Evolutionary conservation across 352 stramenopile species (phyloP).

Genomic region (Pythium periplocum): DNA sequence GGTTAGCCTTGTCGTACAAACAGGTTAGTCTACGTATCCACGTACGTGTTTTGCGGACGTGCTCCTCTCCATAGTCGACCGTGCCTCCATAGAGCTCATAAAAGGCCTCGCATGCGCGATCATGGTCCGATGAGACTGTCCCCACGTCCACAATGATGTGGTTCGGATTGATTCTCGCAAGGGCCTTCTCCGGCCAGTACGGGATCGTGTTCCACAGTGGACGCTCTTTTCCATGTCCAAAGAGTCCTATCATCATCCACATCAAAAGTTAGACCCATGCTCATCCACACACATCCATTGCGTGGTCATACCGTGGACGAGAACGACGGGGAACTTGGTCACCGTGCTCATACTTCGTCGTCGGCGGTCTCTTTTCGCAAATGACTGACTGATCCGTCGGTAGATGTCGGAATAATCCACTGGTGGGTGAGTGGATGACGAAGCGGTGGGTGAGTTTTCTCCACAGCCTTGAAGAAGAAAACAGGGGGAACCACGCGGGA

Average conservation of each 20-base stretch:
- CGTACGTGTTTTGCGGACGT: conserved; percentile 22
- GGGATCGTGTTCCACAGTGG: conserved; percentile 27
- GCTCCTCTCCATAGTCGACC: conserved; percentile 61
- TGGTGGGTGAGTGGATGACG: no score
- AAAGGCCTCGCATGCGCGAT: conserved; percentile 37
- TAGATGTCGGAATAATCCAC: no score
- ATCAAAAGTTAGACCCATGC: no score
- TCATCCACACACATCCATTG: no score
- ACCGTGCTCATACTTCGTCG: no score
- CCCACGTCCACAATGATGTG: conserved; percentile 32
- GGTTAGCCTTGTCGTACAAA: background rate
- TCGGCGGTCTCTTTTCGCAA: no score
- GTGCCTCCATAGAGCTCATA: conserved; percentile 33
- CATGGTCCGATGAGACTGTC: conserved; percentile 30
- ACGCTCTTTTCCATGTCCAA: conserved; percentile 21
- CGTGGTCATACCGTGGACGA: no score
- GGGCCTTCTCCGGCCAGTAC: conserved; percentile 29
- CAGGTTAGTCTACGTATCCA: background rate
- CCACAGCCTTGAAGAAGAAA: no score
- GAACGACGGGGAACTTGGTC: no score
- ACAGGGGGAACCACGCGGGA: no score
- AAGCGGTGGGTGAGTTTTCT: no score
- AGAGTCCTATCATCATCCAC: conserved; percentile 10
- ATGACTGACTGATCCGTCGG: no score
- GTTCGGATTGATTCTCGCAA: conserved; percentile 25